Conservation (phyloP, 208 protist species). For the Wallacemonas rigidus region DNA sequence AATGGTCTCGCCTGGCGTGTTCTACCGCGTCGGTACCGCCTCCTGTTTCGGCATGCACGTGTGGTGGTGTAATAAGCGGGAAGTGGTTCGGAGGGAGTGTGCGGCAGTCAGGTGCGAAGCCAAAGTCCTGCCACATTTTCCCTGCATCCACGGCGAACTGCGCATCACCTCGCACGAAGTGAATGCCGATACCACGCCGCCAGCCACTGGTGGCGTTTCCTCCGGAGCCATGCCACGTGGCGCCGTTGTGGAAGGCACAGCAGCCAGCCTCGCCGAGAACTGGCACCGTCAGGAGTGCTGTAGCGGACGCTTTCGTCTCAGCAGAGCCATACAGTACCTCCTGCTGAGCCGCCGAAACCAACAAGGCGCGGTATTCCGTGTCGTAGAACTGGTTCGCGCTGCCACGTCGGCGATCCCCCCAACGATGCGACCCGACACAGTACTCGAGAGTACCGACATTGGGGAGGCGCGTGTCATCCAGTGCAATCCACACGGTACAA, state of each 20-base stretch:
- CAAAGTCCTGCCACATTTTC: slow-evolving; percentile 25
- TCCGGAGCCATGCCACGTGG: slow-evolving; percentile 39
- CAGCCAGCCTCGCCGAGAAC: slow-evolving; percentile 31
- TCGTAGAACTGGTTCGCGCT: slow-evolving; percentile 54
- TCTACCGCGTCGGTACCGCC: neutral
- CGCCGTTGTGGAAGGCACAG: slow-evolving; percentile 37
- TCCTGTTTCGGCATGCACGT: neutral
- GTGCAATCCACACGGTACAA: slow-evolving; percentile 45
- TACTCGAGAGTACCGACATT: slow-evolving; percentile 46
- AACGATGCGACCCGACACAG: slow-evolving; percentile 42
- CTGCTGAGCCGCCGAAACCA: slow-evolving; percentile 32
- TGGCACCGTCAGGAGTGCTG: neutral
- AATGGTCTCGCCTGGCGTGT: no score
- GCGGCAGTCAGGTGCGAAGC: slow-evolving; percentile 4
- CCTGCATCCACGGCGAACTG: slow-evolving; percentile 22
- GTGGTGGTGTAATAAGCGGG: slow-evolving; percentile 6
- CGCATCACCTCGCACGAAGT: slow-evolving; percentile 39
- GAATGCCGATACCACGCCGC: slow-evolving; percentile 37
- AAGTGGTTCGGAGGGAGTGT: slow-evolving; percentile 16
- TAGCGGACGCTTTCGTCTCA: neutral
- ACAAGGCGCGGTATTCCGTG: slow-evolving; percentile 33
- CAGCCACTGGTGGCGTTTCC: slow-evolving; percentile 26
- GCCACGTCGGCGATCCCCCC: slow-evolving; percentile 23
- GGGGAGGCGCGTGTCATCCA: slow-evolving; percentile 23
- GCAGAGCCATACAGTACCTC: slow-evolving; percentile 11